Conservation (phyloP, 2,329 filamentous ascomycete genomes). For the Bipolaris bicolor region DNA sequence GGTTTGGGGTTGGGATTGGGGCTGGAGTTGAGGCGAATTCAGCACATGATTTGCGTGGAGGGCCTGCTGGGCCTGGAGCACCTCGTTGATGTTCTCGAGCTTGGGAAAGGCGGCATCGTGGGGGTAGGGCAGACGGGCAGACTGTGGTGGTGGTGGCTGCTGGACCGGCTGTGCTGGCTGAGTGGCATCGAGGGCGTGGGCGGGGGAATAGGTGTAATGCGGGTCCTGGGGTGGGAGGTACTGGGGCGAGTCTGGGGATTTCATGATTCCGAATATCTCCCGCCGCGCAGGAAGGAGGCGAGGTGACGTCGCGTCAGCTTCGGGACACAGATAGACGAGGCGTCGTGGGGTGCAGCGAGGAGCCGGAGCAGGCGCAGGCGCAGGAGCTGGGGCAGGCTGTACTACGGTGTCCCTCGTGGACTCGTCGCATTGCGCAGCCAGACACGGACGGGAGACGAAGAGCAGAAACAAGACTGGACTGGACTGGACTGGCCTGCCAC, state of each 20-base stretch:
- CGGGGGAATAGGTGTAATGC: slow-evolving; percentile 40
- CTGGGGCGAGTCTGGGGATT: slow-evolving; percentile 21
- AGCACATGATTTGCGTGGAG: slow-evolving; percentile 45
- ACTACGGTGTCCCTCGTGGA: neutral
- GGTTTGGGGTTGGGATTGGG: neutral
- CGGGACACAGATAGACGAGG: slow-evolving; percentile 1
- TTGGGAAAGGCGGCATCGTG: slow-evolving; percentile 40
- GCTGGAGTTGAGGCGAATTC: slow-evolving; percentile 24
- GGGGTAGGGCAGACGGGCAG: slow-evolving; percentile 28
- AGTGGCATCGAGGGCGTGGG: slow-evolving; percentile 7
- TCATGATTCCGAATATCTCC: slow-evolving; percentile 25
- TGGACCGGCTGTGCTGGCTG: neutral
- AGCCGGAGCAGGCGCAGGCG: neutral
- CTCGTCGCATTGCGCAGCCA: slow-evolving; percentile 2
- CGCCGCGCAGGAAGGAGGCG: slow-evolving; percentile 19
- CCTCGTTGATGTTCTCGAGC: slow-evolving; percentile 46
- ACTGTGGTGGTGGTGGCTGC: slow-evolving; percentile 9
- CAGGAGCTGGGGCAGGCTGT: neutral
- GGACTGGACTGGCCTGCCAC: neutral
- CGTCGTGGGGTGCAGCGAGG: slow-evolving; percentile 4
- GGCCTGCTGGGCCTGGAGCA: slow-evolving; percentile 46
- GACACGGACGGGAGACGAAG: neutral
- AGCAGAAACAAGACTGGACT: neutral
- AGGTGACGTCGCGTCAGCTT: slow-evolving; percentile 19
- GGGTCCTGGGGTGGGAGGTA: slow-evolving; percentile 31